Evolutionary conservation across 2,329 filamentous ascomycete genomes (phyloP).

Genomic region (Fusarium avenaceum): DNA sequence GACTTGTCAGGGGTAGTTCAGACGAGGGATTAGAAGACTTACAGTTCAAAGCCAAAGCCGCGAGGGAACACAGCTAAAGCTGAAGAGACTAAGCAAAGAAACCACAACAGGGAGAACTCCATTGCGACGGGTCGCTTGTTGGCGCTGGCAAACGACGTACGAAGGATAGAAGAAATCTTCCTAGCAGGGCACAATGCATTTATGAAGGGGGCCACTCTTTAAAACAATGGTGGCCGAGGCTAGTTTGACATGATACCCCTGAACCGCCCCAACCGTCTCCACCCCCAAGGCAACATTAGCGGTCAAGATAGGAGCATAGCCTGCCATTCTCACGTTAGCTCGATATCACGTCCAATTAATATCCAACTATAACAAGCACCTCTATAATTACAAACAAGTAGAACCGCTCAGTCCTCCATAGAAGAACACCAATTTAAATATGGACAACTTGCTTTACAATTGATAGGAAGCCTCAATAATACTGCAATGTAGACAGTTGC

Average conservation of each 20-base stretch:
- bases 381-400: background rate
- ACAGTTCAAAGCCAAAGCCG: background rate
- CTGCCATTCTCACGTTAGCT: too few relatives aligned
- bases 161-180: background rate
- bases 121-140: constrained; percentile 2
- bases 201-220: constrained; percentile 9
- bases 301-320: background rate
- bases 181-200: constrained; percentile 20
- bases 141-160: constrained; percentile 9
- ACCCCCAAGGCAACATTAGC: background rate
- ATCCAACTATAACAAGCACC: background rate
- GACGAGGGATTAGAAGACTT: background rate
- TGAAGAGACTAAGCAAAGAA: background rate
- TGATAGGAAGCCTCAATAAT: too few relatives aligned
- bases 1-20: background rate
- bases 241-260: background rate
- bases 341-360: background rate
- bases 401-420: too few relatives aligned
- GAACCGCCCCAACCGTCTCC: background rate
- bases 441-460: too few relatives aligned
- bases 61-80: background rate
- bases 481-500: too few relatives aligned
- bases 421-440: too few relatives aligned
- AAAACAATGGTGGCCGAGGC: constrained; percentile 5
- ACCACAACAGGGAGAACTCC: constrained; percentile 10